Evolutionary conservation across 2,329 filamentous ascomycete species (phyloP).

Genomic region (Graphilbum ipis-grandicollis): DNA sequence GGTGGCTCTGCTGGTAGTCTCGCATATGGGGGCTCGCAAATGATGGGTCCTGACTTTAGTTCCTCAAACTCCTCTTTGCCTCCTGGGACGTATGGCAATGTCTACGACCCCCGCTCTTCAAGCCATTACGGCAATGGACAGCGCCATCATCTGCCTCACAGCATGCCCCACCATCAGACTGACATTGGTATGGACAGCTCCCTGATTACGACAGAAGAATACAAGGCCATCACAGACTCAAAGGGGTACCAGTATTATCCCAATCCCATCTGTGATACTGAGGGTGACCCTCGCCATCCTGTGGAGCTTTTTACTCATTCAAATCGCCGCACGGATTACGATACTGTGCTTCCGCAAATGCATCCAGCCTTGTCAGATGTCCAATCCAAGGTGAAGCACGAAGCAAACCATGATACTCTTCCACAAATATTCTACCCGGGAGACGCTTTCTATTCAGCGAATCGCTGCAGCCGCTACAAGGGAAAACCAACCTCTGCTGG

Average conservation of each 20-base stretch:
- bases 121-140: conserved; percentile 23
- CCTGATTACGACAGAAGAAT: conserved; percentile 32
- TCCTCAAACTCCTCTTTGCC: conserved; percentile 21
- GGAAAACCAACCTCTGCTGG: conserved; percentile 32
- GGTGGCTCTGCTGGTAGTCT: conserved; percentile 46
- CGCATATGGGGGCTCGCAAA: conserved; percentile 22
- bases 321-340: conserved; percentile 17
- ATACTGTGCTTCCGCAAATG: conserved; percentile 15
- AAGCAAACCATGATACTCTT: conserved; percentile 24
- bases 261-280: conserved; percentile 29
- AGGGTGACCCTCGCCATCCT: conserved; percentile 22
- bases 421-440: conserved; percentile 29
- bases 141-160: conserved; percentile 17
- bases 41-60: conserved; percentile 22
- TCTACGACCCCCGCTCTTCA: conserved; percentile 22
- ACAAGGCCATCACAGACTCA: conserved; percentile 27
- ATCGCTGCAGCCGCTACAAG: conserved; percentile 32
- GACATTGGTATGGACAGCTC: conserved; percentile 29
- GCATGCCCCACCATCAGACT: conserved; percentile 16
- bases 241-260: conserved; percentile 41
- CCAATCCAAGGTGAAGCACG: conserved; percentile 29
- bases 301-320: conserved; percentile 31
- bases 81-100: conserved; percentile 17
- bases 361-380: conserved; percentile 1
- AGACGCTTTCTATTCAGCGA: conserved; percentile 18